A percentile compares a stretch with the other conserved stretches of the same genome.
Conservation (phyloP, 139 green algal species). For the Chlamydomonas asymmetrica region DNA sequence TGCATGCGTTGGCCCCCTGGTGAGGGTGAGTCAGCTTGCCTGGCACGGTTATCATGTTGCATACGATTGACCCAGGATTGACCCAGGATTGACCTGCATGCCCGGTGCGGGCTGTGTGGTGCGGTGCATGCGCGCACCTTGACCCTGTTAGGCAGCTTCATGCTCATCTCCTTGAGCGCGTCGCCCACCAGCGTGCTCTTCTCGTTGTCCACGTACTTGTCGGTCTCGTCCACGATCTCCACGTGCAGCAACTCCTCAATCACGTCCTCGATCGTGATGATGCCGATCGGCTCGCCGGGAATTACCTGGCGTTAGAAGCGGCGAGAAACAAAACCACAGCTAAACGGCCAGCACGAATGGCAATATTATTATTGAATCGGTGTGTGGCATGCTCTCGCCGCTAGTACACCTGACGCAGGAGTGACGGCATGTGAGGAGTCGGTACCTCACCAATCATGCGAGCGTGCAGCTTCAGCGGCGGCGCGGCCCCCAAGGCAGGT, state of each 20-base stretch:
- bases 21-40: no score
- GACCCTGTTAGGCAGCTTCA: constrained; percentile 16
- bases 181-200: constrained; percentile 41
- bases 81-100: no score
- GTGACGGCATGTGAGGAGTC: not conserved
- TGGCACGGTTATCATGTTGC: no score
- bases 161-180: constrained; percentile 21
- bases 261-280: constrained; percentile 80
- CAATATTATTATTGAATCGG: not conserved
- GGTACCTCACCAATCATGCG: no score
- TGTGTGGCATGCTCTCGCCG: no score
- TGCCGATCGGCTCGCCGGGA: constrained; percentile 42
- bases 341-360: not conserved
- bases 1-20: no score
- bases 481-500: no score
- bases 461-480: no score
- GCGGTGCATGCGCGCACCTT: constrained; percentile 10
- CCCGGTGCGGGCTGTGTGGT: no score
- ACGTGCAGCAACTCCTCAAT: constrained; percentile 67
- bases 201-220: constrained; percentile 79
- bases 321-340: not conserved
- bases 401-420: not conserved
- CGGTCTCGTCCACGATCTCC: constrained; percentile 78
- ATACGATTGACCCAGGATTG: no score
- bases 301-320: constrained; percentile 1